Base-by-base conservation (phyloP, 2,329 filamentous ascomycete genomes). In the Penicillium sp. region DNA sequence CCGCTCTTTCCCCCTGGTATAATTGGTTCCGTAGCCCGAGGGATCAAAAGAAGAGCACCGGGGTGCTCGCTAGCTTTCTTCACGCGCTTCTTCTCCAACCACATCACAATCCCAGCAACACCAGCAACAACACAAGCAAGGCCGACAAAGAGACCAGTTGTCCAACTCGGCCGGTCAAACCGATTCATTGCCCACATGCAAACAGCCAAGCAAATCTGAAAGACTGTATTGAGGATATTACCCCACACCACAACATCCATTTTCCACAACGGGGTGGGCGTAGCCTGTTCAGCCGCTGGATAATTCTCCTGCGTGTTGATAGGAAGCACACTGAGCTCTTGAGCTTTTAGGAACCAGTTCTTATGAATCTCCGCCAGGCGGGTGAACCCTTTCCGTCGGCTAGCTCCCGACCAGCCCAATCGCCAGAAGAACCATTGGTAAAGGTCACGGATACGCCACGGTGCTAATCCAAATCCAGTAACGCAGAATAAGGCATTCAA, bases 141-240 rank as follows among this genome's bases (percentile, higher is more conserved):
- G 3, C 83, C 88, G 18, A 96, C 87, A 66, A 94, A 90, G 0
- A 91, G 73, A 1, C 90, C 91, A 0, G 89, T 92, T 12, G 86
- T 82, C 90, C 90, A 95, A 23, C 83, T 82, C 0, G 91, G 90
- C n/a, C 91, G 79, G 23, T 87, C 75, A 65, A 86, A 86, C 23
- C 89, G 79, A 67, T 90, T 88, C 72, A 89, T 78, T 2, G 83
- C 86, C 89, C 89, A 95, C 91, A 96, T 95, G 74, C 91, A 88
- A 3, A 82, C 86, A 9, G 85, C 88, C 2, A 96, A 79, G 18
- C 84, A 80, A 38, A 80, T 80, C 71, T 96, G 91, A 42, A 94
- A 80, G 52, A 92, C 81, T 0, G 90, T 94, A 67, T 96, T 95
- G 76, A 79, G 80, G 3, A 91, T 81, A 74, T 91, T 91, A 63